These are phyloP conservation scores for Penicillium atrosanguineum DNA, from an alignment of 495 filamentous ascomycete species.

Conservation along the genomic window DNA sequence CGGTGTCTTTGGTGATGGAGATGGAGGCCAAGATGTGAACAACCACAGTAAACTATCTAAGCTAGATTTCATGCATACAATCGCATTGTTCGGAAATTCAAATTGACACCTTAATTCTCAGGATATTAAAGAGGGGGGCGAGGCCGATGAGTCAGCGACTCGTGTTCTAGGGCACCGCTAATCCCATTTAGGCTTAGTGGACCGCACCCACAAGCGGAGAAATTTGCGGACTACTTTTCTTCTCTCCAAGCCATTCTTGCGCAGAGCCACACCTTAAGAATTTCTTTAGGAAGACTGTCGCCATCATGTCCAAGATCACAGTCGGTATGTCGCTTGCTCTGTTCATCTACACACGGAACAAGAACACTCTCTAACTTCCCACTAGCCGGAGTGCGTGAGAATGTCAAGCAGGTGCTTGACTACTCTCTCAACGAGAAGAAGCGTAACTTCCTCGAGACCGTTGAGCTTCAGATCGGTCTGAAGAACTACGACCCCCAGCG, in stretches of 20 bases:
- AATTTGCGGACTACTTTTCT: constrained; percentile 32
- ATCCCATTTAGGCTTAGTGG: constrained; percentile 28
- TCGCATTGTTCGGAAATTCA: neutral
- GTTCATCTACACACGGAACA: neutral
- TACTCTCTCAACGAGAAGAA: constrained; percentile 98
- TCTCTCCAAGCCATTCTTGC: constrained; percentile 40
- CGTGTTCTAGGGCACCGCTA: constrained; percentile 40
- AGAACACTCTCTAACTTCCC: constrained; percentile 25
- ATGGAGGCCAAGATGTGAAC: neutral
- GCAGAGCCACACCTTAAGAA: constrained; percentile 72
- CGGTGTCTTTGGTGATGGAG: constrained; percentile 7
- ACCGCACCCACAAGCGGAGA: constrained; percentile 48
- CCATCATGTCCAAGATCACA: constrained; percentile 82
- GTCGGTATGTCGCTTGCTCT: constrained; percentile 59
- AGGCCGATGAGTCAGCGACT: constrained; percentile 20
- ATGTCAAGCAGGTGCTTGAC: constrained; percentile 85
- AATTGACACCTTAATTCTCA: neutral
- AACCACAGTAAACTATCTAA: neutral
- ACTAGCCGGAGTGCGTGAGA: constrained; percentile 90
- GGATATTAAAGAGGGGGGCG: neutral
- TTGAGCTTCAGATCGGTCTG: constrained; percentile 92
- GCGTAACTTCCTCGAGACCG: constrained; percentile 97
- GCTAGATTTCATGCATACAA: neutral
- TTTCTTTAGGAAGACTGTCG: constrained; percentile 60
- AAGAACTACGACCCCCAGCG: constrained; percentile 99